Percentiles rank a stretch among this genome's conserved stretches.
phyloP scores from a whole-genome alignment of 441 rosid species.

The Arabidopsis hybrid region DNA sequence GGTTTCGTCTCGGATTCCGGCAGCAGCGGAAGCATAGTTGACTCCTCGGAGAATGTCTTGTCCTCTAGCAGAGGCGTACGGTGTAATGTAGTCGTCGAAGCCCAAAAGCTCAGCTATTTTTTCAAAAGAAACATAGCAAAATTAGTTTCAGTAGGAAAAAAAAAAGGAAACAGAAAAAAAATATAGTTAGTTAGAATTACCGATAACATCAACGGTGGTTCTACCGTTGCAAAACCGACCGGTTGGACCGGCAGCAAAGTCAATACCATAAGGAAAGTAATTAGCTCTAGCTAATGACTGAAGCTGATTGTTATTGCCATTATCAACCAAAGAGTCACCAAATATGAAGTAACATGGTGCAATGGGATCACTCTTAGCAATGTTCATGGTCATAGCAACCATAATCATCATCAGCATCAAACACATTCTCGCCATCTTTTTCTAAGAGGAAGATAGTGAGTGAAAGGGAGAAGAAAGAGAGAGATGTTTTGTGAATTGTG shows the following conservation, averaged over 20 bases:
- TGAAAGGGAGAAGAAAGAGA: conserved; percentile 26
- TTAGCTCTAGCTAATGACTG: conserved; percentile 59
- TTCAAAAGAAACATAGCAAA: background rate
- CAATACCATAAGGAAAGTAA: conserved; percentile 73
- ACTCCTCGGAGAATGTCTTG: conserved; percentile 58
- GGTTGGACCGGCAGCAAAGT: conserved; percentile 59
- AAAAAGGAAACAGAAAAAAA: background rate
- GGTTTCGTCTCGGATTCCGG: conserved; percentile 64
- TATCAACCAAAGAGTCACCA: conserved; percentile 72
- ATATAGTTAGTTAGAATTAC: conserved; percentile 34
- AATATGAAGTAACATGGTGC: conserved; percentile 68
- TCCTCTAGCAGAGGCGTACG: conserved; percentile 46
- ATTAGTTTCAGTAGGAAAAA: background rate
- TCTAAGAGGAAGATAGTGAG: background rate
- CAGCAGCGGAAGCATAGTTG: conserved; percentile 71
- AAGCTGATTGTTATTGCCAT: conserved; percentile 67
- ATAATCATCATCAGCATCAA: conserved; percentile 30
- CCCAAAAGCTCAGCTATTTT: conserved; percentile 61
- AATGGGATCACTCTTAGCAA: conserved; percentile 44
- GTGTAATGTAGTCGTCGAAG: conserved; percentile 56
- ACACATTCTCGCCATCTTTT: conserved; percentile 33
- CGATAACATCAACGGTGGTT: conserved; percentile 67
- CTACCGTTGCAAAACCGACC: conserved; percentile 66
- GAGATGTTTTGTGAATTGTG: conserved; percentile 30
- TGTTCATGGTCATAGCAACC: conserved; percentile 32